A percentile compares a stretch with the other conserved stretches of the same genome.
Conservation (phyloP, 1,139 yeast genomes). For the Nakaseomyces bracarensis region DNA sequence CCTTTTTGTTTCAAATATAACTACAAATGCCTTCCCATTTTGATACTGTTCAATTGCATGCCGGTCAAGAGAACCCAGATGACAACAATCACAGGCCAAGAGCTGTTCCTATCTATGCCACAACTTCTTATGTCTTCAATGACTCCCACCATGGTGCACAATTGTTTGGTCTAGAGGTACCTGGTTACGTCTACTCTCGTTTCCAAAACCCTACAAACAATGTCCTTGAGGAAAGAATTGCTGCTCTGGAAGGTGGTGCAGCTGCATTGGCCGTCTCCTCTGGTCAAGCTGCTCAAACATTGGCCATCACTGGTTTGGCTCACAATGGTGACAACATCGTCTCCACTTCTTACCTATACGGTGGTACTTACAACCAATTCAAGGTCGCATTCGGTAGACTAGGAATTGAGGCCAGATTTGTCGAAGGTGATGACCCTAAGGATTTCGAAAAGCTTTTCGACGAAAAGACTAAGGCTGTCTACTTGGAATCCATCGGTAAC, state of each 20-base stretch:
- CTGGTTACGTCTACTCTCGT: slow-evolving; percentile 82
- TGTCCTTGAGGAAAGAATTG: slow-evolving; percentile 83
- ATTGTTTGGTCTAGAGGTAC: slow-evolving; percentile 72
- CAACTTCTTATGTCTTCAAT: slow-evolving; percentile 79
- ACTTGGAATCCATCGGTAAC: slow-evolving; percentile 86
- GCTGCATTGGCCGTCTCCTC: slow-evolving; percentile 88
- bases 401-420: slow-evolving; percentile 80
- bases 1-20: not conserved
- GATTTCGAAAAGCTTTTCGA: slow-evolving; percentile 70
- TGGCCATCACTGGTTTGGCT: slow-evolving; percentile 78
- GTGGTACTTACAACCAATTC: slow-evolving; percentile 94
- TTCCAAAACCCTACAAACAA: slow-evolving; percentile 89
- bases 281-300: slow-evolving; percentile 91
- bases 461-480: slow-evolving; percentile 79
- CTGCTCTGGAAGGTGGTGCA: slow-evolving; percentile 87
- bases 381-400: slow-evolving; percentile 83
- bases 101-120: slow-evolving; percentile 86
- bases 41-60: slow-evolving; percentile 89
- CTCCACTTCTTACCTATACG: slow-evolving; percentile 82
- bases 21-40: slow-evolving; percentile 51
- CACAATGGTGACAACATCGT: slow-evolving; percentile 84
- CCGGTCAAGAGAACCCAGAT: slow-evolving; percentile 69
- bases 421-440: slow-evolving; percentile 64
- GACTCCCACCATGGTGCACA: slow-evolving; percentile 89
- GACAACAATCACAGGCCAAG: slow-evolving; percentile 53